phyloP scores from a whole-genome alignment of 2,329 filamentous ascomycete genomes.

The Cladorrhinum sp. region DNA sequence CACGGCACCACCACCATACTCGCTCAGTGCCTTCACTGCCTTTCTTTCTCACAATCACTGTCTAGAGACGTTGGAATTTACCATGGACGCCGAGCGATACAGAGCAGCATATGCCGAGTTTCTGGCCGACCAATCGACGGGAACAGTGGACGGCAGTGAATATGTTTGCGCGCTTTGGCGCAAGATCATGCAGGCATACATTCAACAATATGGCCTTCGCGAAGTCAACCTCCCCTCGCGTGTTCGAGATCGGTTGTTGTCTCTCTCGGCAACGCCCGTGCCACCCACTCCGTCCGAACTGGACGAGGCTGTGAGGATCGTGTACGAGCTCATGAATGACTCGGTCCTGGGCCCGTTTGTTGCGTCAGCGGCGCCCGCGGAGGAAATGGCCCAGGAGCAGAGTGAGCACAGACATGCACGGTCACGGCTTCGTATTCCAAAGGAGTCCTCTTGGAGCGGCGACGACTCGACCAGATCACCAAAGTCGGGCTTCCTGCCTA shows the following conservation, averaged over 20 bases:
- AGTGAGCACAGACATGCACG: constrained; percentile 38
- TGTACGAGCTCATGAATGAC: constrained; percentile 97
- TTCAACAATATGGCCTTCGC: constrained; percentile 76
- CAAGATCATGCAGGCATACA: constrained; percentile 85
- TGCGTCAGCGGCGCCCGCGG: constrained; percentile 55
- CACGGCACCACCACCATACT: constrained; percentile 82
- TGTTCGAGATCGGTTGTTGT: constrained; percentile 77
- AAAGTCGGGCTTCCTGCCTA: constrained; percentile 41
- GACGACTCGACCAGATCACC: constrained; percentile 45
- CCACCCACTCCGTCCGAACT: constrained; percentile 74
- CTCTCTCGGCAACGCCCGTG: constrained; percentile 52
- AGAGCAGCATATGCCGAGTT: constrained; percentile 54
- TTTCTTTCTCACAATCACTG: constrained; percentile 97
- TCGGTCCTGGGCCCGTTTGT: constrained; percentile 91
- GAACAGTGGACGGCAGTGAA: constrained; percentile 47
- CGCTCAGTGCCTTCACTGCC: constrained; percentile 88
- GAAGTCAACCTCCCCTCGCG: constrained; percentile 88
- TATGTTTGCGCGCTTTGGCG: constrained; percentile 82
- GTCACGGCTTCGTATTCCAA: constrained; percentile 38
- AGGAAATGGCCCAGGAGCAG: constrained; percentile 36
- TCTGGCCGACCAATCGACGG: constrained; percentile 40
- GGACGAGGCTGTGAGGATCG: constrained; percentile 79
- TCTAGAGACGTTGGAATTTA: constrained; percentile 93
- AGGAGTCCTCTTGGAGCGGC: constrained; percentile 30
- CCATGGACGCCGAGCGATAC: constrained; percentile 88